These are phyloP conservation scores for Chlamydomonas urium DNA, from an alignment of 139 green algal genomes.

Conservation along the genomic window DNA sequence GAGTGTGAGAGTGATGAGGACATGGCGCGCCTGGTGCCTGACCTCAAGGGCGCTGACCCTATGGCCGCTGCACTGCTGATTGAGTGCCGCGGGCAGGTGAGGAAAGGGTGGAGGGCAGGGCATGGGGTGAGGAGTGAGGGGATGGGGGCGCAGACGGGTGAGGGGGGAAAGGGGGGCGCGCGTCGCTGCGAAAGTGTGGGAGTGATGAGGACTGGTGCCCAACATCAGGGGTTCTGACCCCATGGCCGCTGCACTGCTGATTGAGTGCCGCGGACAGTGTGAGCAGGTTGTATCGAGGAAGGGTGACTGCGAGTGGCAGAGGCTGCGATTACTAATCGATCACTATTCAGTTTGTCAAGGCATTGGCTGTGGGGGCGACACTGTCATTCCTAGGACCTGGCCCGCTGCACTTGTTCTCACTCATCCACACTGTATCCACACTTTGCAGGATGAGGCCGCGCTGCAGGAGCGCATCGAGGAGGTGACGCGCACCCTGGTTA, in stretches of 20 bases:
- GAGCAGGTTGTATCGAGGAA: too few relatives aligned
- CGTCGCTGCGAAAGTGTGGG: conserved; percentile 65
- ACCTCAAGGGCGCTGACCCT: conserved; percentile 74
- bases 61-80: conserved; percentile 86
- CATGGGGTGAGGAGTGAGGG: not conserved
- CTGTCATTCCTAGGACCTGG: too few relatives aligned
- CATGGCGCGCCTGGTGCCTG: conserved; percentile 75
- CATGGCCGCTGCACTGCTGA: conserved; percentile 81
- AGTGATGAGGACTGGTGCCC: conserved; percentile 77
- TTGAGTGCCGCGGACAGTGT: conserved; percentile 84
- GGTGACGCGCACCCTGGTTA: conserved; percentile 42
- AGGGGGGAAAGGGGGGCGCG: conserved; percentile 58
- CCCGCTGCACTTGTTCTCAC: too few relatives aligned
- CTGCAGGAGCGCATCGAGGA: conserved; percentile 59
- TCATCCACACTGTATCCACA: too few relatives aligned
- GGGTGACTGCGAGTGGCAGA: too few relatives aligned
- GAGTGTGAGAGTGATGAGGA: conserved; percentile 73
- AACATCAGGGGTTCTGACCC: conserved; percentile 76
- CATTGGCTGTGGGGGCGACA: too few relatives aligned
- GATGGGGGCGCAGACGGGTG: conserved; percentile 18
- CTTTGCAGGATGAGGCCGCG: too few relatives aligned
- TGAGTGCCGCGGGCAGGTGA: conserved; percentile 85
- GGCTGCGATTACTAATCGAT: too few relatives aligned
- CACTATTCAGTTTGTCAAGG: too few relatives aligned
- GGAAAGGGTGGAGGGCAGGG: too few relatives aligned